A percentile compares a stretch with the other conserved stretches of the same genome.
phyloP scores from a whole-genome alignment of 352 stramenopile species.

The Phytophthora boehmeriae region DNA sequence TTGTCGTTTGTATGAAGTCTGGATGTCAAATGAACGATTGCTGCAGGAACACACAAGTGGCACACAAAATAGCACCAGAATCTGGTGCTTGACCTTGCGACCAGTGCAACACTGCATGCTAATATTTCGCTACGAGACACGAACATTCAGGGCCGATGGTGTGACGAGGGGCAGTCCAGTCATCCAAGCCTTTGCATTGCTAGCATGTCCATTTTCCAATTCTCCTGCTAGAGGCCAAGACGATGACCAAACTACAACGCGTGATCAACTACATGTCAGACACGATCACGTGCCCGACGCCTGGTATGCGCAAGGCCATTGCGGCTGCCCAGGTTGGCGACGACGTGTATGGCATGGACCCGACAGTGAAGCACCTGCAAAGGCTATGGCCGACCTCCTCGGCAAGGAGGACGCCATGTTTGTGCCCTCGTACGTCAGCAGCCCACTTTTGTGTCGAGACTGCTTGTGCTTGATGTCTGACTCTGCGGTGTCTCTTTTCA shows the following conservation, averaged over 20 bases:
- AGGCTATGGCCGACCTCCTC: conserved; percentile 90
- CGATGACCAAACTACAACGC: conserved; percentile 30
- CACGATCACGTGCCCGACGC: conserved; percentile 95
- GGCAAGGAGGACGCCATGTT: conserved; percentile 96
- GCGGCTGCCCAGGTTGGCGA: conserved; percentile 75
- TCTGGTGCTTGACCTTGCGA: conserved; percentile 30
- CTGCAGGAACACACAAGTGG: too few species aligned
- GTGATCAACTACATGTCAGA: conserved; percentile 95
- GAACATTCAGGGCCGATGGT: not conserved
- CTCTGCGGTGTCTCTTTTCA: conserved; percentile 3
- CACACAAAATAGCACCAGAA: not conserved
- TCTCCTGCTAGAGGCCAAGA: conserved; percentile 14
- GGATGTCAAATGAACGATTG: too few species aligned
- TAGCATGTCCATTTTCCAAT: conserved; percentile 23
- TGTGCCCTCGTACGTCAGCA: conserved; percentile 86
- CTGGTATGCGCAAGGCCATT: conserved; percentile 92
- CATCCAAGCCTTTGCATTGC: not conserved
- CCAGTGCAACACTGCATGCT: conserved; percentile 38
- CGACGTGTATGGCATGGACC: conserved; percentile 89
- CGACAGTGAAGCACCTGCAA: conserved; percentile 94
- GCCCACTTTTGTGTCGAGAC: conserved; percentile 18
- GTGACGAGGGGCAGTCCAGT: not conserved
- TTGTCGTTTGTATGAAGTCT: conserved; percentile 24
- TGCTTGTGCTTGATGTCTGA: not conserved
- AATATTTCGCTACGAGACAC: conserved; percentile 11